Evolutionary conservation across 2,329 filamentous ascomycete genomes (phyloP), one percentile per base, ranked within the genome.

Genomic region (Trichoderma cornu-damae): DNA sequence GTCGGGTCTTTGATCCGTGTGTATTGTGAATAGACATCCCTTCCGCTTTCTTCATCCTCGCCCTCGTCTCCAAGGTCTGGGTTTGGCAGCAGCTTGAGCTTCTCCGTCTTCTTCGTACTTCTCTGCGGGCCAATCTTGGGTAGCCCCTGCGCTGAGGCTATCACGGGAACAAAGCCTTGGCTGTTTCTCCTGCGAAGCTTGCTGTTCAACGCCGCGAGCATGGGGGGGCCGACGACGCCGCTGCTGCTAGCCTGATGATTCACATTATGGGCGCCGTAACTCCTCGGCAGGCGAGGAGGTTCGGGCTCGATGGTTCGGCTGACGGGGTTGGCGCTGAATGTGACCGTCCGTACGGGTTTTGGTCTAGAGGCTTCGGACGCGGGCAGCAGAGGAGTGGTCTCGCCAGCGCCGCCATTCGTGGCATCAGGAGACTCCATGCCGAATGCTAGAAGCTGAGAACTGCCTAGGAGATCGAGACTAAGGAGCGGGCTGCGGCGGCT

Each of bases 21-120:
- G 71, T 96, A 97, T 71, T 99, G 94, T 24, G 92, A 93, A 75
- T 99, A 99, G 30, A 99, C 94, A 70, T 99, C 94, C 62, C 92
- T 81, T 8, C 92, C 91, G 67, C 90, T 94, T 72, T 96, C 93
- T 67, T 96, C 93, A 61, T 97, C 92, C 6, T 62, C 78, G 64
- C 79, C 84, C 42, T 92, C 89, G 24, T 89, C 88, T 34, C 83
- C 89, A 43, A 90, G 80, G 59, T 95, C 89, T 0, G 92, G 91
- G 68, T 94, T 94, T 1, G 94, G 94, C 14, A 99, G 77, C n/a
- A 99, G 81, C 75, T 99, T 99, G 60, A 99, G 80, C 76, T 99
- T 99, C 76, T 97, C 91, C 1, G 90, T 90, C 62, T 89, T 96
- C 73, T 96, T 95, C 22, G 92, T 96, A 57, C 91, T 97, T 71